Conservation (phyloP, 345 rosid genomes). For the Pugionium dolabratum region DNA sequence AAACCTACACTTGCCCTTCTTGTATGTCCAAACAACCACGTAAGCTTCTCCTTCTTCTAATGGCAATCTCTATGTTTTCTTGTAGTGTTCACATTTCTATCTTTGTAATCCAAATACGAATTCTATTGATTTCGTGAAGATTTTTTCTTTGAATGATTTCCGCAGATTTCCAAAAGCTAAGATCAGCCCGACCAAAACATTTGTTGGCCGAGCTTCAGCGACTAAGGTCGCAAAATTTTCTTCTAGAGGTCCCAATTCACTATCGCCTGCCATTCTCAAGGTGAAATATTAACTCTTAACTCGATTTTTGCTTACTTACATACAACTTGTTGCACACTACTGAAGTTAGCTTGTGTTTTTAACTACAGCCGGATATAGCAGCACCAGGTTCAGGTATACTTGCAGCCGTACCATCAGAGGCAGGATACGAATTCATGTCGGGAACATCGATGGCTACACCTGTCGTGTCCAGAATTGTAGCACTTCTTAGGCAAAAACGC, state of each 20-base stretch:
- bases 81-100: too few species aligned
- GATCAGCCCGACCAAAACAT: constrained; percentile 52
- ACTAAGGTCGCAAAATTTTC: constrained; percentile 66
- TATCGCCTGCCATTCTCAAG: constrained; percentile 73
- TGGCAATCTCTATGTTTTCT: not conserved
- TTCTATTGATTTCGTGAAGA: not conserved
- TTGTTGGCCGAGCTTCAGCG: constrained; percentile 53
- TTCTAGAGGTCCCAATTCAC: constrained; percentile 68
- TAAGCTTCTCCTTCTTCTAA: not conserved
- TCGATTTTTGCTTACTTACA: not conserved
- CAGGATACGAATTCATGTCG: constrained; percentile 43
- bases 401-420: constrained; percentile 44
- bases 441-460: constrained; percentile 85
- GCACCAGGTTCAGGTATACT: constrained; percentile 75
- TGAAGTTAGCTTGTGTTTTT: not conserved
- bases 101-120: not conserved
- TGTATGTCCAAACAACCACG: constrained; percentile 55
- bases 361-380: constrained; percentile 77
- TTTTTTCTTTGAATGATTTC: not conserved
- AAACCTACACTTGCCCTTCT: constrained; percentile 32
- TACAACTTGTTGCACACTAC: not conserved
- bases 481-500: constrained; percentile 54
- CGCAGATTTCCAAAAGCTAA: constrained; percentile 62
- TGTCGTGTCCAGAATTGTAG: constrained; percentile 60
- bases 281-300: constrained; percentile 14